Conservation (phyloP, 495 filamentous ascomycete species). For the Saxispiralis lemnorum region DNA sequence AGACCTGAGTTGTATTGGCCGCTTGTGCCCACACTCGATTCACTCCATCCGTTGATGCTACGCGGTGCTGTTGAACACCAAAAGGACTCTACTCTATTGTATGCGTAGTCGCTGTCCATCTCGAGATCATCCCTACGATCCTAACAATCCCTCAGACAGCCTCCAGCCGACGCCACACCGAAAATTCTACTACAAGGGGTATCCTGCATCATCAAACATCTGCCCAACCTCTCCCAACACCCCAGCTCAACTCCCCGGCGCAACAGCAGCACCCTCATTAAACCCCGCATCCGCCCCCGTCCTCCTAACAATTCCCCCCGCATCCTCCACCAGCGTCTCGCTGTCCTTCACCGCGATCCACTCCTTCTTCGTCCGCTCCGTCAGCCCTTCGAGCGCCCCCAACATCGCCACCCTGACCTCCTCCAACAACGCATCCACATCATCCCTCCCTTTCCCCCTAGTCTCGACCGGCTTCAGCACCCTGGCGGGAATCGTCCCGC, state of each 20-base stretch:
- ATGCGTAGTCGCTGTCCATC: too few species aligned
- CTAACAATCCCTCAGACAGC: too few species aligned
- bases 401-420: slow-evolving; percentile 65
- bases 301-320: slow-evolving; percentile 4
- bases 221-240: background rate
- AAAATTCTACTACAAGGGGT: too few species aligned
- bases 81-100: too few species aligned
- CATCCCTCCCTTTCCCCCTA: slow-evolving; percentile 51
- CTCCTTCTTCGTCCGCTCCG: slow-evolving; percentile 18
- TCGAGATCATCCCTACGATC: too few species aligned
- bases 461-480: slow-evolving; percentile 78
- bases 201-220: too few species aligned
- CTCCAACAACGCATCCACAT: slow-evolving; percentile 64
- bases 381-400: slow-evolving; percentile 47
- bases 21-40: too few species aligned
- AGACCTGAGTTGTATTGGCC: too few species aligned
- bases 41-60: too few species aligned
- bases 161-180: too few species aligned
- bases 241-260: background rate
- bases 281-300: slow-evolving; percentile 5
- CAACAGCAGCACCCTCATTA: slow-evolving; percentile 9
- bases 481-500: slow-evolving; percentile 56
- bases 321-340: background rate
- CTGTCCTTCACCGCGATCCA: slow-evolving; percentile 10
- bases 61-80: too few species aligned